Conservation (phyloP, 208 protist species). For the Trypanosoma cruzi region DNA sequence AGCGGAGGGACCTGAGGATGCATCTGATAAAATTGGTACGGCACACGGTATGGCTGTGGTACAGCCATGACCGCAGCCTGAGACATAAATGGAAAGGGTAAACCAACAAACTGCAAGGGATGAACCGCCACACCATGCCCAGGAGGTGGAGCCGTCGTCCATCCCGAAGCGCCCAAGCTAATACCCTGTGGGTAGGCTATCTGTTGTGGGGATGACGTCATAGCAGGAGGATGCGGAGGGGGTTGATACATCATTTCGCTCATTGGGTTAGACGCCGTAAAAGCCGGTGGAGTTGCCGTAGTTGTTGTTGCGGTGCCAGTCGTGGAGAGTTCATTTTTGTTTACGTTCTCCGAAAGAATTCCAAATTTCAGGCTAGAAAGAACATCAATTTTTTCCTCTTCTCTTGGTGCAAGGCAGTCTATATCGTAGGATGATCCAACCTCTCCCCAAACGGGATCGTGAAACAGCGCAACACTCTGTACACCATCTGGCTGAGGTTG, state of each 20-base stretch:
- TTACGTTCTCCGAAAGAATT: conserved; percentile 1
- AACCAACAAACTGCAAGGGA: conserved; percentile 22
- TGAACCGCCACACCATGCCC: conserved; percentile 20
- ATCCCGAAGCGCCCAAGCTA: conserved; percentile 11
- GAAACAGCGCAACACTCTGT: conserved; percentile 65
- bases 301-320: conserved; percentile 18
- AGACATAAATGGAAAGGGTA: conserved; percentile 20
- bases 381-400: conserved; percentile 11
- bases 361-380: conserved; percentile 5
- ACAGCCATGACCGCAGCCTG: conserved; percentile 21
- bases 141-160: conserved; percentile 18
- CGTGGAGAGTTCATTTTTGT: conserved; percentile 7
- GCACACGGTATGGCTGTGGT: conserved; percentile 29
- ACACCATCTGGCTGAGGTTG: conserved; percentile 14
- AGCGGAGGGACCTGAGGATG: conserved; percentile 21
- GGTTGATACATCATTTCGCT: conserved; percentile 19
- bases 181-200: conserved; percentile 22
- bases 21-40: conserved; percentile 24
- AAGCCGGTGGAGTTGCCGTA: conserved; percentile 14
- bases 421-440: conserved; percentile 15
- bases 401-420: conserved; percentile 19
- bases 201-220: conserved; percentile 17
- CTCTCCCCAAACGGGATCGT: conserved; percentile 77
- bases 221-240: conserved; percentile 13
- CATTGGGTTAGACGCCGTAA: neutral